Conservation (phyloP, 331 rosid species). For the Pyracantha coccinea region DNA sequence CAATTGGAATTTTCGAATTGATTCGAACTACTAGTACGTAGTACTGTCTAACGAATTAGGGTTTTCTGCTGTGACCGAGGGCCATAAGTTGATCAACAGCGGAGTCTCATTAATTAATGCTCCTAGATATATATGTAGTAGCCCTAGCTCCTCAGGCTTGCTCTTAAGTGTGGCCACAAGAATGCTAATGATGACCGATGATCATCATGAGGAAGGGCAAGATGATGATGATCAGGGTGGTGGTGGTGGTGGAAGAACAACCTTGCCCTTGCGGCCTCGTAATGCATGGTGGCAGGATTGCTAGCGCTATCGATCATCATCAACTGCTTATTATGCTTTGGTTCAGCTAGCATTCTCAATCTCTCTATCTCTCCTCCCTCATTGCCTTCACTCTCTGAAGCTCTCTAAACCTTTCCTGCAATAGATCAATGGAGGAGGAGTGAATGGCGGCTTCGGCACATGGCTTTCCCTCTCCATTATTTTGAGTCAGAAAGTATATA, state of each 20-base stretch:
- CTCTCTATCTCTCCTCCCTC: slow-evolving; percentile 75
- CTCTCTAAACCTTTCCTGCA: slow-evolving; percentile 85
- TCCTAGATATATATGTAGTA: background rate
- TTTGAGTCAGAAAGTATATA: background rate
- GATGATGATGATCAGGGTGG: slow-evolving; percentile 1
- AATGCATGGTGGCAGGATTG: background rate
- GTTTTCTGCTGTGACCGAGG: background rate
- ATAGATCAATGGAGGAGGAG: slow-evolving; percentile 61
- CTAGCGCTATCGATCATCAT: background rate
- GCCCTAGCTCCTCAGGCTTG: slow-evolving; percentile 1
- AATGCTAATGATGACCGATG: slow-evolving; percentile 15
- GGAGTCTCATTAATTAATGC: slow-evolving; percentile 9
- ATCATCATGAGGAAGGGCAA: background rate
- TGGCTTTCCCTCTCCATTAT: slow-evolving; percentile 50
- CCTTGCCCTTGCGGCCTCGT: slow-evolving; percentile 25
- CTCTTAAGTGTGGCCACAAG: slow-evolving; percentile 44
- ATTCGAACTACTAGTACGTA: background rate
- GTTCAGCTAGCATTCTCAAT: slow-evolving; percentile 18
- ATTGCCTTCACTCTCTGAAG: slow-evolving; percentile 72
- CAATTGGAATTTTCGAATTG: background rate
- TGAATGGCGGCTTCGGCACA: slow-evolving; percentile 15
- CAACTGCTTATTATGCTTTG: slow-evolving; percentile 16
- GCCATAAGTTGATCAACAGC: slow-evolving; percentile 22
- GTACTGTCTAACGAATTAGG: background rate
- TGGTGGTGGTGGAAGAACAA: slow-evolving; percentile 10